A percentile compares a stretch with the other conserved stretches of the same genome.
Conservation (phyloP, 169 alveolate species). For the Plasmodium reichenowi region DNA sequence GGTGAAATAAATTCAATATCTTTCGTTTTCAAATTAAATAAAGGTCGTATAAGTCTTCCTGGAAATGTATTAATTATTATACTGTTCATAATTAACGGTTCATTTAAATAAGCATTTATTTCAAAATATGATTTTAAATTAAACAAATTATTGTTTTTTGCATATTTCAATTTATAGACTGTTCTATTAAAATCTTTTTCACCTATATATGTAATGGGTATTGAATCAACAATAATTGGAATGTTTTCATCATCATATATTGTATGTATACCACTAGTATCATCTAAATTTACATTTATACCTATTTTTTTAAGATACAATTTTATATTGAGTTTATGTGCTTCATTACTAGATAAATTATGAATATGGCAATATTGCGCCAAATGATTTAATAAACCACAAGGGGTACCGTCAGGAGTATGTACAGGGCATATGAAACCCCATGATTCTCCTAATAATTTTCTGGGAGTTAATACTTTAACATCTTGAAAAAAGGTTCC, state of each 20-base stretch:
- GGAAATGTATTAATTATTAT: slow-evolving; percentile 95
- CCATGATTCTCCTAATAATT: slow-evolving; percentile 99
- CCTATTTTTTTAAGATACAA: slow-evolving; percentile 72
- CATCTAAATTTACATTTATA: slow-evolving; percentile 48
- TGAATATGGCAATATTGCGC: slow-evolving; percentile 89
- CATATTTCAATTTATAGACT: slow-evolving; percentile 61
- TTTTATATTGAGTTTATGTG: slow-evolving; percentile 70
- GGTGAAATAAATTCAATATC: slow-evolving; percentile 98
- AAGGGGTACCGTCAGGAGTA: slow-evolving; percentile 99
- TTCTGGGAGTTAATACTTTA: slow-evolving; percentile 88
- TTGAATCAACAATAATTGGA: slow-evolving; percentile 75
- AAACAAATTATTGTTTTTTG: slow-evolving; percentile 62
- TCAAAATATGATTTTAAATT: slow-evolving; percentile 66
- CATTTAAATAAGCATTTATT: slow-evolving; percentile 65
- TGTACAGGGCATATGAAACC: slow-evolving; percentile 99
- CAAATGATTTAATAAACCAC: slow-evolving; percentile 98
- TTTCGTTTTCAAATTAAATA: slow-evolving; percentile 90
- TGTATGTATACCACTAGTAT: slow-evolving; percentile 68
- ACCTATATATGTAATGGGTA: slow-evolving; percentile 80
- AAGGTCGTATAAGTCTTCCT: slow-evolving; percentile 98
- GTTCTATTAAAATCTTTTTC: slow-evolving; percentile 85
- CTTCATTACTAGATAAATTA: slow-evolving; percentile 45
- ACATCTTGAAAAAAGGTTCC: slow-evolving; percentile 95
- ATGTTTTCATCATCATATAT: slow-evolving; percentile 55
- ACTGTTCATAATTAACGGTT: slow-evolving; percentile 86